phyloP scores from a whole-genome alignment of 495 filamentous ascomycete genomes.

The Hyaloscypha bicolor region DNA sequence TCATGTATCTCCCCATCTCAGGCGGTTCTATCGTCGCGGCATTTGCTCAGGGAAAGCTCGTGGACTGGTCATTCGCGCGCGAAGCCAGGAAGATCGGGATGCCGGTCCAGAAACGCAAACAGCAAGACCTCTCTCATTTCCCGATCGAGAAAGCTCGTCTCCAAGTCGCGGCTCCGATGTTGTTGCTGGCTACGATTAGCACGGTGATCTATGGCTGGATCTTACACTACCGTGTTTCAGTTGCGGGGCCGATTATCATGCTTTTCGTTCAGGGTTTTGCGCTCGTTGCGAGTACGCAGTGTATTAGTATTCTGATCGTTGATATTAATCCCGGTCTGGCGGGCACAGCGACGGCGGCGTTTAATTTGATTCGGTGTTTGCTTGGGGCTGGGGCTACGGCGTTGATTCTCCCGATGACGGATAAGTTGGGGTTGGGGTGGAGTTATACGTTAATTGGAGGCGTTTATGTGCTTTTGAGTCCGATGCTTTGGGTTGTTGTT shows the following conservation, averaged over 20 bases:
- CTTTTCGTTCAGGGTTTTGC: constrained; percentile 55
- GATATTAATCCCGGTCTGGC: constrained; percentile 66
- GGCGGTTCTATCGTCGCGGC: constrained; percentile 64
- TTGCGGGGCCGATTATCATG: constrained; percentile 40
- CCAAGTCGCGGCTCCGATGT: constrained; percentile 39
- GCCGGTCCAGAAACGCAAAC: constrained; percentile 45
- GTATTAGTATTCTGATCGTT: constrained; percentile 57
- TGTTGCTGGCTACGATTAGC: too few species aligned
- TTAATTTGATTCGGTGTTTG: constrained; percentile 69
- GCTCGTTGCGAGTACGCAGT: constrained; percentile 53
- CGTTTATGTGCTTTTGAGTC: constrained; percentile 54
- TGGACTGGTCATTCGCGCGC: constrained; percentile 57
- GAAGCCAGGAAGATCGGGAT: constrained; percentile 45
- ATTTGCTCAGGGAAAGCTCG: constrained; percentile 54
- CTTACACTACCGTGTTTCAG: constrained; percentile 31
- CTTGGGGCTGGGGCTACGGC: constrained; percentile 69
- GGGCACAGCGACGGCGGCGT: constrained; percentile 68
- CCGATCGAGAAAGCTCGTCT: constrained; percentile 69
- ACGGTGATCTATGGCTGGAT: constrained; percentile 61
- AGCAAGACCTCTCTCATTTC: constrained; percentile 54
- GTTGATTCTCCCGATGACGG: constrained; percentile 65
- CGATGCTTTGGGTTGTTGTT: constrained; percentile 50
- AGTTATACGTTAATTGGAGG: constrained; percentile 67
- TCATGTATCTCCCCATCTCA: constrained; percentile 59
- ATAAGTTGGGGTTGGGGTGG: constrained; percentile 67